Conservation (phyloP, 371 early-diverging fungal species). For the Mortierella sp. region DNA sequence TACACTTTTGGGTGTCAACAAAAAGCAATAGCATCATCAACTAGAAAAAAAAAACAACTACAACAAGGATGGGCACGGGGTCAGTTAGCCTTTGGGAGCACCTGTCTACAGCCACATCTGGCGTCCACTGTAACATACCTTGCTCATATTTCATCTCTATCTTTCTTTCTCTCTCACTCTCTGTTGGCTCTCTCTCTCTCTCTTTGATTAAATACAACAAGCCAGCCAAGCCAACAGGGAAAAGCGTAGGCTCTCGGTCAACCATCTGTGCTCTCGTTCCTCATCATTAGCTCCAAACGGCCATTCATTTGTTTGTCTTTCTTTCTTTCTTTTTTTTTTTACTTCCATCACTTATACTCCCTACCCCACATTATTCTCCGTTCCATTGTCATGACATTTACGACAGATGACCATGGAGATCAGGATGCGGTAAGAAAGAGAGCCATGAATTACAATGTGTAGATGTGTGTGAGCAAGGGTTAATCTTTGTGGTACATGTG, state of each 20-base stretch:
- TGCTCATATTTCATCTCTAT: background rate
- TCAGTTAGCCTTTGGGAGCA: background rate
- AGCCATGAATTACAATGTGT: background rate
- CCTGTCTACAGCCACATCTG: background rate
- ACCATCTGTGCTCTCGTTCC: background rate
- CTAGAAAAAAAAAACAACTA: background rate
- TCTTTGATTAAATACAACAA: background rate
- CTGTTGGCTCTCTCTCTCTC: background rate
- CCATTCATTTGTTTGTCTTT: background rate
- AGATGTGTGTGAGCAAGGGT: background rate
- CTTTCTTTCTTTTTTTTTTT: background rate
- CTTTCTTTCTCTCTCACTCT: background rate
- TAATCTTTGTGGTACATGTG: background rate
- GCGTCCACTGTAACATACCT: background rate
- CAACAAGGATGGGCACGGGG: background rate
- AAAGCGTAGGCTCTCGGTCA: background rate
- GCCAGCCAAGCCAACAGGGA: background rate
- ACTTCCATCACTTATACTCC: background rate
- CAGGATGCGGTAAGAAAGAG: constrained; percentile 40
- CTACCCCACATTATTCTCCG: background rate
- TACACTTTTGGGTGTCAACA: too few species aligned
- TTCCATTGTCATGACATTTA: constrained; percentile 26
- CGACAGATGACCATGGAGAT: constrained; percentile 32
- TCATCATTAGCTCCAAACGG: background rate
- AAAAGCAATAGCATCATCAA: background rate